A percentile compares a stretch with the other conserved stretches of the same genome.
Evolutionary conservation across 2,329 filamentous ascomycete species (phyloP).

Genomic region (Colletotrichum orchidophilum): DNA sequence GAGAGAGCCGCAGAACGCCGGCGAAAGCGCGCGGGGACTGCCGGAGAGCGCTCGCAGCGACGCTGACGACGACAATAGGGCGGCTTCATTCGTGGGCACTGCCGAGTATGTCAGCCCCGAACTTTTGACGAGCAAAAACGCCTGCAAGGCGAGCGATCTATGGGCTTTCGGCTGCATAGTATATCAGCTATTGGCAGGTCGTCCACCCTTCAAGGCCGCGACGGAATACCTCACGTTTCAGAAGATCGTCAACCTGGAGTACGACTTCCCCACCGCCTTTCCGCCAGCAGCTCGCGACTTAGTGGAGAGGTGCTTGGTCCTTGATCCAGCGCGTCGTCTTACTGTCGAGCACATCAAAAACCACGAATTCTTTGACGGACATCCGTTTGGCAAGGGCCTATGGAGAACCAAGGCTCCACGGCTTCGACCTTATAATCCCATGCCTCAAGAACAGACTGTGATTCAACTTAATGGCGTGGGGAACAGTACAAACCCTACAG

Average conservation of each 20-base stretch:
- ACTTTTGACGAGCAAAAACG: conserved; percentile 94
- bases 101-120: conserved; percentile 99
- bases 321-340: conserved; percentile 85
- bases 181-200: conserved; percentile 93
- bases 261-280: conserved; percentile 91
- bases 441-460: conserved; percentile 75
- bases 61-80: conserved; percentile 72
- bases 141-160: conserved; percentile 95
- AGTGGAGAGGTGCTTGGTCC: conserved; percentile 87
- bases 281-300: conserved; percentile 87
- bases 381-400: conserved; percentile 82
- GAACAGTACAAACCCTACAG: conserved; percentile 41
- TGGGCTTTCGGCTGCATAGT: conserved; percentile 99
- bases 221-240: conserved; percentile 99
- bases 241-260: conserved; percentile 95
- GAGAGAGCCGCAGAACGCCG: conserved; percentile 55
- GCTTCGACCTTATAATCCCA: conserved; percentile 84
- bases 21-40: conserved; percentile 49
- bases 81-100: conserved; percentile 95
- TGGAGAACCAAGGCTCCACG: conserved; percentile 93
- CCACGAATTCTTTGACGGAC: conserved; percentile 92
- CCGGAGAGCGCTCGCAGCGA: conserved; percentile 47
- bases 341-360: conserved; percentile 97
- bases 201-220: conserved; percentile 93
- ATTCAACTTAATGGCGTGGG: conserved; percentile 76